phyloP scores from a whole-genome alignment of 2,329 filamentous ascomycete species.

The Epichloe uncinata region DNA sequence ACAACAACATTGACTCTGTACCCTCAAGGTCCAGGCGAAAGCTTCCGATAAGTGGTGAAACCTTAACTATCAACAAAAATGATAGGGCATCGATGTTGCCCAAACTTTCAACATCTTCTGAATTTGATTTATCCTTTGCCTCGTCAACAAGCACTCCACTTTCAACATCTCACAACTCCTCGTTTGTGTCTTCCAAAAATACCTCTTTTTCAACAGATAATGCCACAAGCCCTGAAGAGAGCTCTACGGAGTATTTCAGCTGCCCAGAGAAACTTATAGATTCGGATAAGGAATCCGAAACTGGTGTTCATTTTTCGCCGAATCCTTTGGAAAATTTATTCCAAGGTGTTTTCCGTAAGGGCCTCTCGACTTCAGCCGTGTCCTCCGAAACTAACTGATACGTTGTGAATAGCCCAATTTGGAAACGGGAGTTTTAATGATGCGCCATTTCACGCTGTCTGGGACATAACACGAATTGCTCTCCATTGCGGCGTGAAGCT shows the following conservation, averaged over 20 bases:
- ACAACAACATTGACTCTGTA: conserved; percentile 1
- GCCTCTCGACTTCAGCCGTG: not conserved
- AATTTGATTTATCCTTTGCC: not conserved
- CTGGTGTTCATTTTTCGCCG: no score
- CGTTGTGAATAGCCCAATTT: conserved; percentile 20
- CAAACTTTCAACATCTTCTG: not conserved
- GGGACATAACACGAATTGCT: conserved; percentile 38
- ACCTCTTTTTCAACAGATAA: conserved; percentile 2
- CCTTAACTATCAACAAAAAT: not conserved
- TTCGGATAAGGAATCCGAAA: not conserved
- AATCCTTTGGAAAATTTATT: conserved; percentile 16
- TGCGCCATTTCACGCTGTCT: conserved; percentile 35
- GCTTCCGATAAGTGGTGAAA: not conserved
- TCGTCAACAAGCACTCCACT: not conserved
- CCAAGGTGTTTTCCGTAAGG: conserved; percentile 27
- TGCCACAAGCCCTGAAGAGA: not conserved
- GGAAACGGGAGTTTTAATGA: conserved; percentile 24
- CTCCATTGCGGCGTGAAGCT: conserved; percentile 31
- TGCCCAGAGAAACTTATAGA: conserved; percentile 7
- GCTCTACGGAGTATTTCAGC: conserved; percentile 9
- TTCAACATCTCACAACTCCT: not conserved
- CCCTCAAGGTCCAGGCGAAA: not conserved
- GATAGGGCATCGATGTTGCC: not conserved
- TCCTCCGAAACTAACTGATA: not conserved
- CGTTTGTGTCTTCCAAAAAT: conserved; percentile 2